Percentiles rank a stretch among this genome's conserved stretches.
Evolutionary conservation across 2,329 filamentous ascomycete species (phyloP).

Genomic region (Basipetospora chlamydospora): DNA sequence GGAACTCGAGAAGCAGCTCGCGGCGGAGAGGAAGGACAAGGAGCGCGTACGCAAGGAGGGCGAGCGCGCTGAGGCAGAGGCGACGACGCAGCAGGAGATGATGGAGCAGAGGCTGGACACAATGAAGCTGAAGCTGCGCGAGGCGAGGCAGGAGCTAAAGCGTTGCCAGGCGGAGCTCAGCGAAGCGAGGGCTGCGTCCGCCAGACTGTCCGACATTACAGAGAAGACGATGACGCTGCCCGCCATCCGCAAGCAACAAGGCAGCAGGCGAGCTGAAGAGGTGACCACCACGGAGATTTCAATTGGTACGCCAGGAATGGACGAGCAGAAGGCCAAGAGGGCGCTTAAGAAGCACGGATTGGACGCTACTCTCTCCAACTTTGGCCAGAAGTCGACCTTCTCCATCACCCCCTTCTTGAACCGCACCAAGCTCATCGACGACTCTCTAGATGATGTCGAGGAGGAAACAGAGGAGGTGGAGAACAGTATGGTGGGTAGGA

Average conservation of each 20-base stretch:
- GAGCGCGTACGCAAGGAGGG: conserved; percentile 29
- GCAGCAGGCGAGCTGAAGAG: conserved; percentile 30
- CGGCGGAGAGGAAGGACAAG: conserved; percentile 27
- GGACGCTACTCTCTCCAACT: conserved; percentile 35
- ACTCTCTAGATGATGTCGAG: conserved; percentile 10
- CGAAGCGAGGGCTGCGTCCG: conserved; percentile 13
- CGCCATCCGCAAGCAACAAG: conserved; percentile 19
- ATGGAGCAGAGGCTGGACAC: conserved; percentile 58
- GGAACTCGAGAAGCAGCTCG: conserved; percentile 19
- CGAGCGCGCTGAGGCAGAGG: conserved; percentile 43
- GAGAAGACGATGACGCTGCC: conserved; percentile 17
- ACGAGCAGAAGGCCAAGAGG: conserved; percentile 25
- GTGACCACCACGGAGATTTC: conserved; percentile 29
- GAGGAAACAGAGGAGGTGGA: too few relatives aligned
- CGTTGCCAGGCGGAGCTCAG: conserved; percentile 27
- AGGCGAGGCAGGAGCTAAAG: conserved; percentile 28
- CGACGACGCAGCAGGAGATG: conserved; percentile 45
- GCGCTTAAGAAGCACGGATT: conserved; percentile 40
- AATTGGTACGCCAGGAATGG: conserved; percentile 31
- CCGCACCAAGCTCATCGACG: conserved; percentile 39
- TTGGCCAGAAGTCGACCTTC: conserved; percentile 81
- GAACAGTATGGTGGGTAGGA: conserved; percentile 5
- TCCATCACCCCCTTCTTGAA: conserved; percentile 92
- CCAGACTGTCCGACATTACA: background rate
- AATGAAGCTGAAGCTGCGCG: conserved; percentile 58